phyloP scores from a whole-genome alignment of 1,284 basidiomycete species.

The Pseudozyma sp. region DNA sequence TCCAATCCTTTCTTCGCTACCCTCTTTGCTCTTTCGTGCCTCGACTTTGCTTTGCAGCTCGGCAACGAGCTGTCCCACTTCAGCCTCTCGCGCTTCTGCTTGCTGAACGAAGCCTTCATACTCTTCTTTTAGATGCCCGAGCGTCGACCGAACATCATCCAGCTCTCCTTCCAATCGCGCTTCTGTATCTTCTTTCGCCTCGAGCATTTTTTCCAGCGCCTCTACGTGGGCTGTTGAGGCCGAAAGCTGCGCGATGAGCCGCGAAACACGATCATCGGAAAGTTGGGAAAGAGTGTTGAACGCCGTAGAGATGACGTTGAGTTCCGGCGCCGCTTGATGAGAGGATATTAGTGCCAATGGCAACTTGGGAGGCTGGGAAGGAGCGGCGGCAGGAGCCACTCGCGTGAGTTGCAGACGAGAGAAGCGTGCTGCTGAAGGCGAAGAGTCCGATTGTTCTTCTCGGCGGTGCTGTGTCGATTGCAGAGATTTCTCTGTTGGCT shows the following conservation, averaged over 20 bases:
- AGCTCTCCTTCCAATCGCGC: constrained; percentile 7
- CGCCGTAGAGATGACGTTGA: constrained; percentile 8
- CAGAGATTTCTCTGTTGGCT: no score
- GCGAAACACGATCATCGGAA: constrained; percentile 16
- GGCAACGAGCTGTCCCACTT: constrained; percentile 12
- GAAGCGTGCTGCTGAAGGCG: constrained; percentile 31
- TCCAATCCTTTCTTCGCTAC: background rate
- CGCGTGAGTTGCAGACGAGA: constrained; percentile 24
- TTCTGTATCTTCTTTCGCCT: constrained; percentile 6
- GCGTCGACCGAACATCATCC: constrained; percentile 9
- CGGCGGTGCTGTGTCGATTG: background rate
- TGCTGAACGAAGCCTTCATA: constrained; percentile 27
- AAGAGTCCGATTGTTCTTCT: background rate
- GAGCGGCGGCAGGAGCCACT: background rate
- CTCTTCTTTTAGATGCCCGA: constrained; percentile 15
- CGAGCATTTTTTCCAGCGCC: constrained; percentile 21
- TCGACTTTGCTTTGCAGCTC: constrained; percentile 6
- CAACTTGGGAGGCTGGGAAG: background rate
- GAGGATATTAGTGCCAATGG: background rate
- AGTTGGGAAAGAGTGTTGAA: constrained; percentile 21
- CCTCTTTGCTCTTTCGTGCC: background rate
- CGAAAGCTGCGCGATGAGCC: constrained; percentile 21
- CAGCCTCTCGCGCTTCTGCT: constrained; percentile 19
- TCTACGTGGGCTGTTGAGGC: constrained; percentile 20
- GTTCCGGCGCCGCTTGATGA: constrained; percentile 1